These are phyloP conservation scores for Pseudogymnoascus sp. DNA, from an alignment of 2,329 filamentous ascomycete species.

Conservation along the genomic window DNA sequence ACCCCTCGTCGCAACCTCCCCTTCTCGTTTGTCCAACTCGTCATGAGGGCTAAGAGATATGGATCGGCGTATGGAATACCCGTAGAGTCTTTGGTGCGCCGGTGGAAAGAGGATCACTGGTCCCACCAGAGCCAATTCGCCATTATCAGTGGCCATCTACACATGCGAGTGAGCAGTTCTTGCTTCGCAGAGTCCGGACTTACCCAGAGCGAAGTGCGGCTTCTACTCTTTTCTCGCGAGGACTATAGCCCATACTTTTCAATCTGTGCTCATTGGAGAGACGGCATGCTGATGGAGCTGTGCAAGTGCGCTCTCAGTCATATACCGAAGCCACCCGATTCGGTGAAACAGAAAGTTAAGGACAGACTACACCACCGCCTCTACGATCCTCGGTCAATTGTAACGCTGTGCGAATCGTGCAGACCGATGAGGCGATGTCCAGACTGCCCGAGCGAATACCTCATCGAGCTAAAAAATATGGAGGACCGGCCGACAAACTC, in stretches of 20 bases:
- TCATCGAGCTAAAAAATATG: slow-evolving; percentile 50
- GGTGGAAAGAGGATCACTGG: slow-evolving; percentile 46
- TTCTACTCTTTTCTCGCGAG: slow-evolving; percentile 49
- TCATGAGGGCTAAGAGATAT: slow-evolving; percentile 39
- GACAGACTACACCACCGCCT: slow-evolving; percentile 25
- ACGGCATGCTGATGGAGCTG: slow-evolving; percentile 49
- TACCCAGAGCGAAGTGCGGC: slow-evolving; percentile 41
- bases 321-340: slow-evolving; percentile 37
- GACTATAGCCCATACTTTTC: slow-evolving; percentile 56
- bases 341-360: slow-evolving; percentile 35
- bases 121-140: slow-evolving; percentile 45
- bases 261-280: slow-evolving; percentile 53
- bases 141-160: slow-evolving; percentile 43
- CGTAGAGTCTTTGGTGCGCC: slow-evolving; percentile 38
- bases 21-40: slow-evolving; percentile 51
- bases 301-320: slow-evolving; percentile 54
- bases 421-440: slow-evolving; percentile 52
- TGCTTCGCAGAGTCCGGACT: slow-evolving; percentile 43
- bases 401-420: slow-evolving; percentile 45
- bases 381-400: slow-evolving; percentile 35
- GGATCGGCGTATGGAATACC: slow-evolving; percentile 39
- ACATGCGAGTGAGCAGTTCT: slow-evolving; percentile 49
- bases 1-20: slow-evolving; percentile 46
- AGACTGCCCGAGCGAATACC: slow-evolving; percentile 53
- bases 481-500: slow-evolving; percentile 41